Conservation (phyloP, 1,139 yeast species). For the Geotrichum phurueaensis region DNA sequence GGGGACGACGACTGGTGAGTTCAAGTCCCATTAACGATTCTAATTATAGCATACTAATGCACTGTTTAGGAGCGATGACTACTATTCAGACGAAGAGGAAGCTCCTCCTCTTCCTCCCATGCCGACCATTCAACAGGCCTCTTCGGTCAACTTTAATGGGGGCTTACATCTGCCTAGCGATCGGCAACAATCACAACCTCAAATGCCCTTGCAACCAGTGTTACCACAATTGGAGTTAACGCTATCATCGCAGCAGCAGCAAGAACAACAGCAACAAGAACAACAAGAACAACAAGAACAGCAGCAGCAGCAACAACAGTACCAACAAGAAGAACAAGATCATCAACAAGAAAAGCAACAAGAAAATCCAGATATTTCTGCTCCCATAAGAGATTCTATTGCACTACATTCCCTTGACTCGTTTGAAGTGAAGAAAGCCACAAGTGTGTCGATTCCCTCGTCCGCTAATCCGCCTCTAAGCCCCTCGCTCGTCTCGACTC, state of each 20-base stretch:
- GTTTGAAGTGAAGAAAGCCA: constrained; percentile 7
- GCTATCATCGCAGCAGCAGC: not conserved
- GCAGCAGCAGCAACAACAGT: not conserved
- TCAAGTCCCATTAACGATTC: not conserved
- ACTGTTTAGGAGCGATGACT: constrained; percentile 18
- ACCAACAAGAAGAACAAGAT: not conserved
- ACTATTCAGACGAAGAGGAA: constrained; percentile 22
- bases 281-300: not conserved
- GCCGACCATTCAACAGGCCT: constrained; percentile 23
- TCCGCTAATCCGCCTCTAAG: constrained; percentile 3
- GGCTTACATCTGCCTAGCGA: not conserved
- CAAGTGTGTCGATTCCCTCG: not conserved
- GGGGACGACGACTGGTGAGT: constrained; percentile 27
- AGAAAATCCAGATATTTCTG: not conserved
- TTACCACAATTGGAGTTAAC: not conserved
- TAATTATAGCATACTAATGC: not conserved
- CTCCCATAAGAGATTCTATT: constrained; percentile 13
- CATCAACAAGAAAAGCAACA: not conserved
- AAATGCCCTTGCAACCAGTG: not conserved
- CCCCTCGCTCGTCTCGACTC: constrained; percentile 9
- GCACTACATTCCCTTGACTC: constrained; percentile 3
- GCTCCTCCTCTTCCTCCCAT: constrained; percentile 26
- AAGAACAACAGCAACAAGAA: not conserved
- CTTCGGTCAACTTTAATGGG: not conserved
- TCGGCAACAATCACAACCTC: not conserved